Base-by-base conservation (phyloP, 257 asterid species). In the Fraxinus anomala region DNA sequence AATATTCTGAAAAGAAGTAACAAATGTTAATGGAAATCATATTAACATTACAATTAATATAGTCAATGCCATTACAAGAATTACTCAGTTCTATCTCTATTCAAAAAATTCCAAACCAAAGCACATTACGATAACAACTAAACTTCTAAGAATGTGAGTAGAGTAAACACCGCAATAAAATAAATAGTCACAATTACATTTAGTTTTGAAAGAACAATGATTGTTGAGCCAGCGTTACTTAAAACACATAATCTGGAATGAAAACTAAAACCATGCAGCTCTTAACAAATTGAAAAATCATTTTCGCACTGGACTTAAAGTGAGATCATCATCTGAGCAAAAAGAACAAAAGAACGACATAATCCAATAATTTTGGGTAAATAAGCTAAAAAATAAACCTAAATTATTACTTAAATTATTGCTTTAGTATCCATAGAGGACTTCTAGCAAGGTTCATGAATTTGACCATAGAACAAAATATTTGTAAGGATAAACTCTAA, bases 1-100 rank as follows among this genome's bases (percentile, higher is more conserved):
- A 75, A 96, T 93, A 83, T 83, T 92, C 99, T 96, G 92, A 66
- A 74, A 80, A 17, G n/a, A 68, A 49, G 39, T 17, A 37, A 70
- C 67, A 75, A 73, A 47, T 42, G 34, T 74, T 21, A 59, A 51
- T 13, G 19, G 51, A 44, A 42, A 75, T 73, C 44, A 44, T 23
- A 19, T 24, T 63, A 63, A 63, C 0, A 10, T 63, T 8, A 61
- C 2, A 63, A 69, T 21, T 19, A 51, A 68, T 24, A 30, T 61
- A 34, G 59, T 44, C 71, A 76, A 23, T 39, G 40, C 77, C 33
- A 77, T 23, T 42, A 28, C 72, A 42, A 73, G 73, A 28, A 70
- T 73, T 10, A 47, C 74, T 36, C 17, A 73, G 31, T 21, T 70
- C 68, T 51, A 21, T 42, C 17, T 74, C 21, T 76, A 26, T 49